phyloP scores from a whole-genome alignment of 495 filamentous ascomycete genomes.

The Pseudoneurospora amorphoporcata region DNA sequence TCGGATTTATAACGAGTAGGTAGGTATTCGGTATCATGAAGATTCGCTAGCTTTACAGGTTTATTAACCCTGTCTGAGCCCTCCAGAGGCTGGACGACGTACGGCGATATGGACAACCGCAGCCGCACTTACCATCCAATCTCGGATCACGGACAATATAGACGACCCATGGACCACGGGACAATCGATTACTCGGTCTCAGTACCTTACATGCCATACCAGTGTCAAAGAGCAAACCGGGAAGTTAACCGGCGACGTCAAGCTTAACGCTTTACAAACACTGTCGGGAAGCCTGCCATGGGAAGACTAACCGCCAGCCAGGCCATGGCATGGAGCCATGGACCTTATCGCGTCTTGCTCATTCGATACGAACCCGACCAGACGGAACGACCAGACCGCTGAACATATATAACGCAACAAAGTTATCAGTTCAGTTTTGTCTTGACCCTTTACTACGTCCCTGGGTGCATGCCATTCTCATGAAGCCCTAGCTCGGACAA shows the following conservation, averaged over 20 bases:
- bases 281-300: background rate
- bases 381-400: background rate
- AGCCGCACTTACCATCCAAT: background rate
- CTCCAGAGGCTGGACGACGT: background rate
- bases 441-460: background rate
- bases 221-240: background rate
- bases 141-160: background rate
- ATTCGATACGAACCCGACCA: background rate
- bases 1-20: background rate
- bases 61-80: background rate
- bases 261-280: background rate
- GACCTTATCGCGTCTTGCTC: background rate
- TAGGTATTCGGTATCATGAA: background rate
- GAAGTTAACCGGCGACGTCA: background rate
- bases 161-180: background rate
- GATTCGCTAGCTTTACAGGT: background rate
- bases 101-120: background rate
- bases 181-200: background rate
- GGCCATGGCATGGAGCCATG: background rate
- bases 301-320: background rate
- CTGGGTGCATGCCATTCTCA: background rate
- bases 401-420: background rate
- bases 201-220: background rate
- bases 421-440: background rate
- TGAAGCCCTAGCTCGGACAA: background rate